A percentile compares a stretch with the other conserved stretches of the same genome.
phyloP scores from a whole-genome alignment of 805 yeast species.

The Millerozyma miso region DNA sequence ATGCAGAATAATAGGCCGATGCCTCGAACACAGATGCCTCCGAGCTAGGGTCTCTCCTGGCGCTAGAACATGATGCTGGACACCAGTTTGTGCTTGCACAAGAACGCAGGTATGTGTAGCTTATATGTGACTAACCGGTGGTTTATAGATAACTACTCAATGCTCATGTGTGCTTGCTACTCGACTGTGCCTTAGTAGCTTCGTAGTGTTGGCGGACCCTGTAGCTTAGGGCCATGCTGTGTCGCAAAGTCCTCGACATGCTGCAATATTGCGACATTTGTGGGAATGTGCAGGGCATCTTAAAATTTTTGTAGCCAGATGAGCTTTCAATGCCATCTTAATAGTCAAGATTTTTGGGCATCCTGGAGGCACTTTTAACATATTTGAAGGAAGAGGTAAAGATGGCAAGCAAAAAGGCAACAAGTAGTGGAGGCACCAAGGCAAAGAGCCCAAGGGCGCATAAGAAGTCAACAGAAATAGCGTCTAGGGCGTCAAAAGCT shows the following conservation, averaged over 20 bases:
- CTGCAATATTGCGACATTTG: not conserved
- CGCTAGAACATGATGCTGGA: no score
- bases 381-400: not conserved
- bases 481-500: slow-evolving; percentile 16
- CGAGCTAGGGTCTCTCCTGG: slow-evolving; percentile 15
- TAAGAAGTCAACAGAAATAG: slow-evolving; percentile 11
- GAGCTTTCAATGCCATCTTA: not conserved
- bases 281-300: not conserved
- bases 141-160: no score
- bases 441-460: slow-evolving; percentile 22
- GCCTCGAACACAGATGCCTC: slow-evolving; percentile 36
- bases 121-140: no score
- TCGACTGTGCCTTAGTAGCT: no score
- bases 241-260: no score
- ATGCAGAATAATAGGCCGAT: slow-evolving; percentile 11
- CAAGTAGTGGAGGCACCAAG: slow-evolving; percentile 20
- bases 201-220: no score
- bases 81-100: no score
- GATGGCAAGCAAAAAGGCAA: slow-evolving; percentile 34
- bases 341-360: not conserved
- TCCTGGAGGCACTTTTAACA: not conserved
- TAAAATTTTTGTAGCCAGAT: not conserved
- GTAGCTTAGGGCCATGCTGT: no score
- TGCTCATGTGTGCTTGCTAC: no score
- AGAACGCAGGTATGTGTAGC: no score